Base-by-base conservation (phyloP, 805 yeast genomes). In the Hanseniaspora osmophila region DNA sequence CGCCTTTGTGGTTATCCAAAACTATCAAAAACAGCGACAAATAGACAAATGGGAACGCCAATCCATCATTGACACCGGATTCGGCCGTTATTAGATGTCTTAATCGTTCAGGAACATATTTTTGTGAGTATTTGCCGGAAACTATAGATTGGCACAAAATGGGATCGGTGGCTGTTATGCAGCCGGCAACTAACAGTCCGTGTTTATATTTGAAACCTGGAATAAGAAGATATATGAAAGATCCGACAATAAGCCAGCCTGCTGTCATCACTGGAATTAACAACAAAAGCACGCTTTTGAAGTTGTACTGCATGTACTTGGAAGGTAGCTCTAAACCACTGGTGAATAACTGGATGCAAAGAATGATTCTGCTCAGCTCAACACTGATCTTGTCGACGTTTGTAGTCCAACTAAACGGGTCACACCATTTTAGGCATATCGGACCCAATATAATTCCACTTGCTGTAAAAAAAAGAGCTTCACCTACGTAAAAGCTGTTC, bases 81-180 rank as follows among this genome's bases (percentile, higher is more conserved):
- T 83, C 94, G 1, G 92, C 88, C 27, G 84, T 72, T 29, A 84
- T 64, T 41, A 84, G 61, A 56, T 84, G 81, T 52, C 88, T 68
- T 62, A 84, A 67, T 60, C 84, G 92, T n/a, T 87, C 90, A 2
- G 94, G 90, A 33, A 84, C 88, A 18, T 46, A 42, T 42, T 92
- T 70, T 54, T 73, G 74, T 11, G 92, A 90, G 56, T 84, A 84
- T 55, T 83, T 82, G 46, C 94, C 90, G 55, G 84, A 95, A 10
- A 87, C 95, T 33, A 87, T 95, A 2, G 96, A 94, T 15, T 95
- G 92, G 2, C 96, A 95, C 56, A 87, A 70, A 37, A 87, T 94
- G 6, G 96, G 96, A 63, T 87, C 96, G 0, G 96, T 88, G 2
- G 96, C 96, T 0, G 96, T 88, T 40, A 87, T 78, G 60, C 95